Base-by-base conservation (phyloP, 208 protist species). In the Trypanosoma theileri region DNA sequence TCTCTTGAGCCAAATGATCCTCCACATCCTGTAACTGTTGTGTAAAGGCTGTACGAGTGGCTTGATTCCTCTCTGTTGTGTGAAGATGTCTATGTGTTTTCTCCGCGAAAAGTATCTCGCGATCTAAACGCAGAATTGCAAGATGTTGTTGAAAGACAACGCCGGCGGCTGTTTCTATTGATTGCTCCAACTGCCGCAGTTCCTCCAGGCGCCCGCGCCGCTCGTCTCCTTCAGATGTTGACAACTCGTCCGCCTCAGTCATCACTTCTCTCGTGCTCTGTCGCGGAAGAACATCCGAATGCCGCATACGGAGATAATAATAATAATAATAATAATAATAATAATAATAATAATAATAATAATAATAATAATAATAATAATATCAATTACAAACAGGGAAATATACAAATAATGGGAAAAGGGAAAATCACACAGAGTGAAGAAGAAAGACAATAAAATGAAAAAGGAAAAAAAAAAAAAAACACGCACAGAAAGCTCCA, bases 131-230 rank as follows among this genome's bases (percentile, higher is more conserved):
- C 51, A 48, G 19, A 26, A 76, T 40, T 4, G 7, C 31, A 44
- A 69, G 40, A 14, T 58, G 62, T 31, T 69, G 71, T 41, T 76
- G 54, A 50, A 76, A 69, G 14, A 76, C 71, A 61, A 59, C 45
- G 21, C 61, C 64, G 22, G 71, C 58, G 14, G 71, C 64, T 12
- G 28, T 35, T n/a, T 44, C 42, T 16, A 76, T 4, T 51, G 11
- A 1, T 26, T 66, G 10, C 14, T 66, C 50, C 9, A 70, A 54
- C 10, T 24, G 55, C 17, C 45, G 11, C 11, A 76, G 14, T 24
- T 70, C 71, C 12, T 57, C 58, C 41, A 53, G 55, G 16, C 40
- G 62, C 22, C 58, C 56, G 7, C 40, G 14, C 21, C 8, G 26
- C 13, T 1, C 10, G 44, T 19, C 6, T 1, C 22, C 58, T 14